These are phyloP conservation scores for Suillus weaverae DNA, from an alignment of 768 basidiomycete genomes.

Conservation along the genomic window DNA sequence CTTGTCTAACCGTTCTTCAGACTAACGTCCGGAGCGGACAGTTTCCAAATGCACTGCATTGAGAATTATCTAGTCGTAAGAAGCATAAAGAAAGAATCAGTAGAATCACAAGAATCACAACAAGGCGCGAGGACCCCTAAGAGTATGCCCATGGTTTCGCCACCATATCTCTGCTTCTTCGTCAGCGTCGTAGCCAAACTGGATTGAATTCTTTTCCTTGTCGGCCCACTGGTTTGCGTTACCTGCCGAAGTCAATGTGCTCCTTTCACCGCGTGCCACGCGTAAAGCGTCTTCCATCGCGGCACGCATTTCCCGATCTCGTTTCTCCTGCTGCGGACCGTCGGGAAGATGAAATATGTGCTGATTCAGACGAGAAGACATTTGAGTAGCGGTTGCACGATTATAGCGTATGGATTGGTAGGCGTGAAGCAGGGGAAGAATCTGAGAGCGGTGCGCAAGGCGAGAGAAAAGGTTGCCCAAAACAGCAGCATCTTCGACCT, in stretches of 20 bases:
- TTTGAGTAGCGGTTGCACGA: conserved; percentile 51
- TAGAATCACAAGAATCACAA: neutral
- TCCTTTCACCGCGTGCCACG: conserved; percentile 18
- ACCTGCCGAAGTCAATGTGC: conserved; percentile 18
- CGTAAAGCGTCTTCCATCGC: conserved; percentile 45
- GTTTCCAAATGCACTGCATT: neutral
- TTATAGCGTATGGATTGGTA: conserved; percentile 52
- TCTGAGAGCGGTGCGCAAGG: conserved; percentile 42
- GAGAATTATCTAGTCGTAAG: neutral
- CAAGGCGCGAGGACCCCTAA: conserved; percentile 3
- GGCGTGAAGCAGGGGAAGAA: conserved; percentile 45
- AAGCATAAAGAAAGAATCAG: neutral
- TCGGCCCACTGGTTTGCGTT: conserved; percentile 63
- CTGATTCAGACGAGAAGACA: conserved; percentile 50
- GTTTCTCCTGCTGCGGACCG: conserved; percentile 48
- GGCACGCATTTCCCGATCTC: conserved; percentile 50
- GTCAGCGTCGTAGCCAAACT: conserved; percentile 59
- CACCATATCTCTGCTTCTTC: conserved; percentile 52
- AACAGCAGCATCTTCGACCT: conserved; percentile 39
- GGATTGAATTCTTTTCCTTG: conserved; percentile 42
- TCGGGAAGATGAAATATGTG: conserved; percentile 56
- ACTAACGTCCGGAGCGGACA: neutral
- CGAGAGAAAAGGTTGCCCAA: conserved; percentile 53
- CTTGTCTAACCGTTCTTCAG: neutral
- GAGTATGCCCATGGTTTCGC: conserved; percentile 31